phyloP scores from a whole-genome alignment of 495 filamentous ascomycete genomes.

The Aspergillus ellipticus region DNA sequence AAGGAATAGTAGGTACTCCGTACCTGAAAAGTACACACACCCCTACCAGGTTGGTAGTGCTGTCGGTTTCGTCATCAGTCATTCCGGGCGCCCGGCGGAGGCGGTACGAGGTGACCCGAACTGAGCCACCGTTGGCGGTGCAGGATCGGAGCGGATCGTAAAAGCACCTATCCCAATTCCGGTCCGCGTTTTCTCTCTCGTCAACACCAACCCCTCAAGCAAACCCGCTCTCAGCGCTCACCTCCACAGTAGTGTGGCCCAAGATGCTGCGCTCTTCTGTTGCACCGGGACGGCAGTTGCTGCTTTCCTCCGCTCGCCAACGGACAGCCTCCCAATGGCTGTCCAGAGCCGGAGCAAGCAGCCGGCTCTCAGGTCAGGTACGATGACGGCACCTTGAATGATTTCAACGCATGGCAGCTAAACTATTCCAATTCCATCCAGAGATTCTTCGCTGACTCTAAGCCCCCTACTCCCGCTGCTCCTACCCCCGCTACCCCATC shows the following conservation, averaged over 20 bases:
- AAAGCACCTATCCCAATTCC: constrained; percentile 34
- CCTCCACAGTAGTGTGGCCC: constrained; percentile 42
- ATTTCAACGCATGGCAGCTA: not conserved
- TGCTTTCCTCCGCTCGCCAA: constrained; percentile 42
- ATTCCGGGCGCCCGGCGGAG: not conserved
- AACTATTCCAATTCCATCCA: constrained; percentile 8
- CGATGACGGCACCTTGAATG: constrained; percentile 15
- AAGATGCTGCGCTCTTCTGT: constrained; percentile 50
- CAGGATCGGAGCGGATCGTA: constrained; percentile 45
- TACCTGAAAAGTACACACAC: no score
- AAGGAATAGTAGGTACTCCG: not conserved
- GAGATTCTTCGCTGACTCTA: constrained; percentile 46
- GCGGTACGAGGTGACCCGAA: constrained; percentile 18
- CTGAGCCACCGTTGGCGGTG: constrained; percentile 31
- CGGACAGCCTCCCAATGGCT: constrained; percentile 46
- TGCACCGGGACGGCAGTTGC: constrained; percentile 42
- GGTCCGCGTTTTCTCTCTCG: constrained; percentile 33
- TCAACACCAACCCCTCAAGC: constrained; percentile 31
- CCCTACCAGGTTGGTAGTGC: no score
- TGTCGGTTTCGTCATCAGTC: no score
- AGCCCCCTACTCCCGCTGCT: constrained; percentile 26
- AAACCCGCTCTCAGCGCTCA: constrained; percentile 26
- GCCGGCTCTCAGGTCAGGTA: constrained; percentile 45
- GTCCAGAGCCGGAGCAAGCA: constrained; percentile 40
- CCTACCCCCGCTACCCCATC: constrained; percentile 45